A percentile compares a stretch with the other conserved stretches of the same genome.
Conservation (phyloP, 1,139 yeast species). For the Debaryomyces sp. region DNA sequence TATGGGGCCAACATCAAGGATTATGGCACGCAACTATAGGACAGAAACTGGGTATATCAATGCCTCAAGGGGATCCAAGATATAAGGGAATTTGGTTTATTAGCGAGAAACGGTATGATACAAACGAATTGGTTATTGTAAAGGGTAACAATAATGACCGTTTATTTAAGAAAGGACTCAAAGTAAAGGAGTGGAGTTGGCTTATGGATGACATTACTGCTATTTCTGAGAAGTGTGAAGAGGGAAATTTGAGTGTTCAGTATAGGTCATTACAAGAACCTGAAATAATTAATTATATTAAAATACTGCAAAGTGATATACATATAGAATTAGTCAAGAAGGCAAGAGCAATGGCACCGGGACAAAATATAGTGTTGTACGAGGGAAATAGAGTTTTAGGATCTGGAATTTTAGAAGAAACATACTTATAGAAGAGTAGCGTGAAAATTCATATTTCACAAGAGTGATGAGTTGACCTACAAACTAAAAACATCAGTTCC, state of each 20-base stretch:
- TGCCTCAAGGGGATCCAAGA: conserved; percentile 85
- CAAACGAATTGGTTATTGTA: conserved; percentile 79
- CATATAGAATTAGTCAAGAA: conserved; percentile 40
- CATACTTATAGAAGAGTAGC: conserved; percentile 11
- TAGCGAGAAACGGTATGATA: conserved; percentile 61
- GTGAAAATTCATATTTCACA: background rate
- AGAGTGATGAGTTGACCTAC: background rate
- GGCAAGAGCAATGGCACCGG: conserved; percentile 84
- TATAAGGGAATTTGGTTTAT: conserved; percentile 88
- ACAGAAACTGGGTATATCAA: conserved; percentile 72
- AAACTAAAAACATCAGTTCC: background rate
- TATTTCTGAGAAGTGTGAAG: conserved; percentile 14
- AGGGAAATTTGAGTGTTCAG: conserved; percentile 49
- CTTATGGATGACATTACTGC: conserved; percentile 23
- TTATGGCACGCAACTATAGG: conserved; percentile 96
- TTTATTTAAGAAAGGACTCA: conserved; percentile 50
- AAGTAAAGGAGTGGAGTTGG: conserved; percentile 56
- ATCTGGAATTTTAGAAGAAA: conserved; percentile 53
- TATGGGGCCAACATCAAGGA: conserved; percentile 84
- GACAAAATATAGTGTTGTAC: conserved; percentile 82
- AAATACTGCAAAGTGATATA: conserved; percentile 16
- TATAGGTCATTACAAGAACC: conserved; percentile 73
- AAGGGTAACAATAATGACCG: conserved; percentile 67
- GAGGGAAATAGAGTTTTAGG: conserved; percentile 71
- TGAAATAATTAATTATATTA: conserved; percentile 23